These are phyloP conservation scores for Aristolochia californica DNA, from an alignment of 164 flowering plant species.

Conservation along the genomic window DNA sequence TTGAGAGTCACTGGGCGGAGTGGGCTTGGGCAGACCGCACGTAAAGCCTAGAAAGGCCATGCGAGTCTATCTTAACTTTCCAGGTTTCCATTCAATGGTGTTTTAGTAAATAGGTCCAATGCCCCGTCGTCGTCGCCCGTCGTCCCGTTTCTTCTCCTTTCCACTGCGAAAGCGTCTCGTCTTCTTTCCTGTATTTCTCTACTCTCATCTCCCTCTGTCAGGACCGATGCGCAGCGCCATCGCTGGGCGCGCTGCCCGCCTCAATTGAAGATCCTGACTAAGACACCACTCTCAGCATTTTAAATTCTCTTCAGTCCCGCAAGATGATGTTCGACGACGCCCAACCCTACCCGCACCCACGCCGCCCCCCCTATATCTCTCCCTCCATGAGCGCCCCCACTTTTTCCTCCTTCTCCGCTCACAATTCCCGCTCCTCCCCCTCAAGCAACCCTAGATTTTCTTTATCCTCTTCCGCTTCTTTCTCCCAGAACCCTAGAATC, in stretches of 20 bases:
- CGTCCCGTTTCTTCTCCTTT: no score
- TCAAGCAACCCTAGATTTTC: conserved; percentile 11
- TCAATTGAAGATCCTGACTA: not conserved
- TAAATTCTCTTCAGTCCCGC: not conserved
- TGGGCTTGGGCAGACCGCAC: no score
- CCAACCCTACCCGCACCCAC: not conserved
- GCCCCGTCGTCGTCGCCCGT: no score
- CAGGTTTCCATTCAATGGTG: no score
- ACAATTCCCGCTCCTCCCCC: conserved; percentile 28
- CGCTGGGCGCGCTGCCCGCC: not conserved
- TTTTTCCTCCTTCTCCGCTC: conserved; percentile 37
- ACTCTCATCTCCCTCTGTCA: not conserved
- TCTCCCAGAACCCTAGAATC: conserved; percentile 61
- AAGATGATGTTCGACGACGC: conserved; percentile 9
- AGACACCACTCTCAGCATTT: not conserved
- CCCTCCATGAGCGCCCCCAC: conserved; percentile 41
- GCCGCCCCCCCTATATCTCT: conserved; percentile 6
- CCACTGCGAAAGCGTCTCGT: not conserved
- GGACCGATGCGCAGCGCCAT: not conserved
- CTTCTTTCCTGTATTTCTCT: not conserved
- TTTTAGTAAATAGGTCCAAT: no score
- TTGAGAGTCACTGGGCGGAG: no score
- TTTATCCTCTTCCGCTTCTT: conserved; percentile 45
- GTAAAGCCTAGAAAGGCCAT: no score
- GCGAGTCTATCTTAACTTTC: no score